Base-by-base conservation (phyloP, 768 basidiomycete species). In the Pleurotus eryngii region DNA sequence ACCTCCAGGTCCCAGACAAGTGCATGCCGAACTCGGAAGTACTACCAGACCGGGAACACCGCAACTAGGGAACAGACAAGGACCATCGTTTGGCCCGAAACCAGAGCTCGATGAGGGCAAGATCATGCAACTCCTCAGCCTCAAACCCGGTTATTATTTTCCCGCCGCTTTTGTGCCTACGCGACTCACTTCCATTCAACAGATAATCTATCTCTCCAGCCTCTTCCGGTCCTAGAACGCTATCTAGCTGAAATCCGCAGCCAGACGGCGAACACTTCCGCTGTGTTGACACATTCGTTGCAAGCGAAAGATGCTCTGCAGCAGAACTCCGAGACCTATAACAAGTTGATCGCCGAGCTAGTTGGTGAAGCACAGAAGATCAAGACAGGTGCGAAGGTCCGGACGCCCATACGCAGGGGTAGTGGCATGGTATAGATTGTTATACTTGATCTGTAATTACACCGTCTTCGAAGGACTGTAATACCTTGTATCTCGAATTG, bases 321-420 rank as follows among this genome's bases (percentile, higher is more conserved):
- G 69, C 92, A 94, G 72, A 90, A 92, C 67, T 87, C 86, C 38
- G 89, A 97, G 74, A 90, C 86, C 24, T 94, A 93, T 65, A 95
- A 97, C 70, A 87, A 85, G 14, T 77, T 95, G 57, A 97, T 97
- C 59, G 95, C 88, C 24, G 93, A 93, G 67, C 76, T 97, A 49
- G 92, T 97, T n/a, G 85, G 85, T 43, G 92, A 96, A 70, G 94
- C 95, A 35, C 90, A 92, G 67, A 92, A 89, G 70, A 78, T 85
- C 55, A 91, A 90, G 66, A 83, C 83, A 5, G 82, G 83, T 14
- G 30, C 30, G 30, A 89, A 86, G 63, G 76, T 74, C 59, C 73
- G 74, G 60, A 67, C 72, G 59, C 74, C 78, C 27, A 73, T 64
- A 61, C 77, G 78, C 60, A 76, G 82, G 61, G 79, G 81, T 53